Percentiles rank a stretch among this genome's conserved stretches.
Evolutionary conservation across 1,284 basidiomycete genomes (phyloP).

Genomic region (Boletus smithii): DNA sequence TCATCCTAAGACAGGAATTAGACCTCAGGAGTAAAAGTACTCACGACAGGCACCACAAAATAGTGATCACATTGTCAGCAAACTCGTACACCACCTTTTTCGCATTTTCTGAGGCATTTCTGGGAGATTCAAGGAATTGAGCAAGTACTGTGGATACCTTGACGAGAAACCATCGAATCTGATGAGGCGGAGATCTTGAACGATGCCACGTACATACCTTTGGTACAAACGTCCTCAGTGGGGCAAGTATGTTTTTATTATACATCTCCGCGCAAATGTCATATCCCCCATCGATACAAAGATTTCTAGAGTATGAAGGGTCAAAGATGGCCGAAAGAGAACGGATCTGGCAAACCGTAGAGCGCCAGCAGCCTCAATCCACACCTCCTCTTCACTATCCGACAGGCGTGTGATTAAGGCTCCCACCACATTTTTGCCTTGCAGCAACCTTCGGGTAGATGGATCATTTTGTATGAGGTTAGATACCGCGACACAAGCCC

Average conservation of each 20-base stretch:
- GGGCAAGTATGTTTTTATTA: constrained; percentile 87
- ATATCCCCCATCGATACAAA: constrained; percentile 91
- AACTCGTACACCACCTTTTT: constrained; percentile 81
- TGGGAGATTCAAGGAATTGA: constrained; percentile 61
- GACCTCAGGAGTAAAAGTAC: constrained; percentile 30
- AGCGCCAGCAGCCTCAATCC: constrained; percentile 82
- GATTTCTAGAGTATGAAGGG: constrained; percentile 54
- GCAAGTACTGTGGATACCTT: constrained; percentile 75
- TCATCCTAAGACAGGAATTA: constrained; percentile 19
- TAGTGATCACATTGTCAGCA: constrained; percentile 86
- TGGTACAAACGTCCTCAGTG: constrained; percentile 68
- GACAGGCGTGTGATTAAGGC: constrained; percentile 79
- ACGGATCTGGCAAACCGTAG: constrained; percentile 50
- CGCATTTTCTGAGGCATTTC: constrained; percentile 60
- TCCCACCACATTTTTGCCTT: constrained; percentile 88
- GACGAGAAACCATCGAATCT: background rate
- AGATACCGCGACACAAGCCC: constrained; percentile 90
- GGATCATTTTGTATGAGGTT: constrained; percentile 88
- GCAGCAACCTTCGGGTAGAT: constrained; percentile 81
- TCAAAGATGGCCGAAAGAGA: constrained; percentile 7
- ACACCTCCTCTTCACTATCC: constrained; percentile 82
- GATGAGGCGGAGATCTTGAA: constrained; percentile 3
- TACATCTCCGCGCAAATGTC: constrained; percentile 96
- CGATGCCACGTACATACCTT: constrained; percentile 48
- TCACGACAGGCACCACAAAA: constrained; percentile 91